Evolutionary conservation across 208 protist genomes (phyloP).

Genomic region (Tetramitus jugosus): DNA sequence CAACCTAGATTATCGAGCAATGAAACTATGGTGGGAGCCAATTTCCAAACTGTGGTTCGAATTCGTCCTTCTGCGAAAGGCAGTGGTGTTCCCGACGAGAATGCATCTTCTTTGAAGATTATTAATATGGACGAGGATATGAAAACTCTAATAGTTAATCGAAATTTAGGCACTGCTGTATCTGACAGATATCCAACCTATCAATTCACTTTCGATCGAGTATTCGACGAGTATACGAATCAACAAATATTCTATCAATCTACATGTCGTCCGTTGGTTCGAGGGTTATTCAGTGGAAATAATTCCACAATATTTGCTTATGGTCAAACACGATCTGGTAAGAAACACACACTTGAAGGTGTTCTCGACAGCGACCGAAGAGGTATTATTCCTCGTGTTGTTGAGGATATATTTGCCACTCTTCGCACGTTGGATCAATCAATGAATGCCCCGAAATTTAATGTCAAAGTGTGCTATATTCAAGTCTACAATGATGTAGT

Average conservation of each 20-base stretch:
- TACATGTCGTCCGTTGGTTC: not conserved
- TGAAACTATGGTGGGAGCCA: no score
- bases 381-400: not conserved
- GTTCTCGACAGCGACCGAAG: not conserved
- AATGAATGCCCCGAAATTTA: not conserved
- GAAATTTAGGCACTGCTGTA: not conserved
- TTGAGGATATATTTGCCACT: not conserved
- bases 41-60: not conserved
- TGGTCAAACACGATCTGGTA: constrained; percentile 16
- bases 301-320: not conserved
- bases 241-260: not conserved
- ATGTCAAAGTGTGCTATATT: not conserved
- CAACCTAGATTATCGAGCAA: no score
- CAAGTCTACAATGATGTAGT: constrained; percentile 7
- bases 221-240: constrained; percentile 14
- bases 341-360: not conserved
- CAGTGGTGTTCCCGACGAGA: not conserved
- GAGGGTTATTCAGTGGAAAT: not conserved
- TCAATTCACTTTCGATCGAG: constrained; percentile 13
- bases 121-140: not conserved
- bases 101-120: not conserved
- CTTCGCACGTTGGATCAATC: not conserved
- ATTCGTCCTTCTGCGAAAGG: not conserved
- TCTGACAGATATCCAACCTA: not conserved
- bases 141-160: not conserved